Percentiles rank a stretch among this genome's conserved stretches.
Evolutionary conservation across 495 filamentous ascomycete genomes (phyloP).

Genomic region (Pyronema domesticum): DNA sequence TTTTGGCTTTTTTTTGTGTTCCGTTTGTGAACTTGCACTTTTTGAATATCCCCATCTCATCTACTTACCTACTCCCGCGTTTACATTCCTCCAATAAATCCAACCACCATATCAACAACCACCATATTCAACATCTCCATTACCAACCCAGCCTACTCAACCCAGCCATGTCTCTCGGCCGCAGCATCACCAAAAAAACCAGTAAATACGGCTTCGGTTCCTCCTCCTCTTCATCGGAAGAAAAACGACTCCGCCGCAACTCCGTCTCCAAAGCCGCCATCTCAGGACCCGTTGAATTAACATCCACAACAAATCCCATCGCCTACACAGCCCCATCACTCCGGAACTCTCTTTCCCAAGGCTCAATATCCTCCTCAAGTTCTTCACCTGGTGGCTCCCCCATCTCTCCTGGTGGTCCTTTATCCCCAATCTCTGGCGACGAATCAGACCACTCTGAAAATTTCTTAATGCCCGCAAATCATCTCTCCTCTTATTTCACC

Average conservation of each 20-base stretch:
- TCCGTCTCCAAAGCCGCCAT: conserved; percentile 36
- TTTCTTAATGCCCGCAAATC: conserved; percentile 48
- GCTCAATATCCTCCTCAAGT: conserved; percentile 57
- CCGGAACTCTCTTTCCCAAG: conserved; percentile 29
- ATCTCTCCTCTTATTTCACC: conserved; percentile 64
- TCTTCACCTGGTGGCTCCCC: conserved; percentile 46
- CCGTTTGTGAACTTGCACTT: too few species aligned
- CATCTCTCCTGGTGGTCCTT: conserved; percentile 17
- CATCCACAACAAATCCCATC: conserved; percentile 92
- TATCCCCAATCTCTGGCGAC: conserved; percentile 10
- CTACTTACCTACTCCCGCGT: too few species aligned
- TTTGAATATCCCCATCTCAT: too few species aligned
- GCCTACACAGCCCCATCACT: conserved; percentile 81
- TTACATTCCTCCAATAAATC: too few species aligned
- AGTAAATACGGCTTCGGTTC: conserved; percentile 18
- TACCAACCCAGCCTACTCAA: too few species aligned
- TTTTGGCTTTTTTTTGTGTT: too few species aligned
- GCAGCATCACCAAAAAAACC: conserved; percentile 15
- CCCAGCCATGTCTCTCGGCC: conserved; percentile 17
- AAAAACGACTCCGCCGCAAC: conserved; percentile 5
- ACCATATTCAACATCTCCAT: too few species aligned
- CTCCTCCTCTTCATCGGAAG: conserved; percentile 29
- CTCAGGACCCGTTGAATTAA: conserved; percentile 65
- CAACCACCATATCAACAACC: neutral
- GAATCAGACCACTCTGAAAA: neutral